Evolutionary conservation across 2,329 filamentous ascomycete species (phyloP).

Genomic region (Penicillium sp.): DNA sequence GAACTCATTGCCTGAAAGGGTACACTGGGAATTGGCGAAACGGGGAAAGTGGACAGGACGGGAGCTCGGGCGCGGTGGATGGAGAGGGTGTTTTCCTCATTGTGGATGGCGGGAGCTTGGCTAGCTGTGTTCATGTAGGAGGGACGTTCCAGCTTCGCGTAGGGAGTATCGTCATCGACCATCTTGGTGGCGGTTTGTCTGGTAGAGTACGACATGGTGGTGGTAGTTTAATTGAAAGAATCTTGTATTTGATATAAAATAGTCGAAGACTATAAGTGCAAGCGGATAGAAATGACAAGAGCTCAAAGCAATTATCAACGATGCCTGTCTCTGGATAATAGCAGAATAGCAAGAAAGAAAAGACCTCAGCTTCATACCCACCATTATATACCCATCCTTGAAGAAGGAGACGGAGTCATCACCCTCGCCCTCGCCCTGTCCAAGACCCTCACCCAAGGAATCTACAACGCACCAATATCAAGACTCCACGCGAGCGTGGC

Average conservation of each 20-base stretch:
- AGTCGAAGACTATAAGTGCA: too few species aligned
- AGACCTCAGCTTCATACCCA: too few species aligned
- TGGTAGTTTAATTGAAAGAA: neutral
- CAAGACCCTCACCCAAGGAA: neutral
- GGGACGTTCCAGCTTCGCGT: neutral
- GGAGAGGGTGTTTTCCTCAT: neutral
- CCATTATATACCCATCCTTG: too few species aligned
- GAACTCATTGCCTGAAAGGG: slow-evolving; percentile 7
- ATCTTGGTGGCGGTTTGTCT: too few species aligned
- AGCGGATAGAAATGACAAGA: too few species aligned
- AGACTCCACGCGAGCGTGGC: neutral
- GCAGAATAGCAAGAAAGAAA: neutral
- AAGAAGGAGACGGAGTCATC: neutral
- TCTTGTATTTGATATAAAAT: neutral
- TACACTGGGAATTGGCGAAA: neutral
- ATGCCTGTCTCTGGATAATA: too few species aligned
- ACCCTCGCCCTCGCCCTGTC: neutral
- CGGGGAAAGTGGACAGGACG: neutral
- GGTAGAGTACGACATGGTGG: neutral
- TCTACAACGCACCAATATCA: slow-evolving; percentile 2
- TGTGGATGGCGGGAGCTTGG: neutral
- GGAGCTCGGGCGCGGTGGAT: neutral
- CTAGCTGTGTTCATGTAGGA: neutral
- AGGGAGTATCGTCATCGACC: neutral
- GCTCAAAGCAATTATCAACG: too few species aligned